phyloP scores from a whole-genome alignment of 129 eudicot species.

The Calendula officinalis region DNA sequence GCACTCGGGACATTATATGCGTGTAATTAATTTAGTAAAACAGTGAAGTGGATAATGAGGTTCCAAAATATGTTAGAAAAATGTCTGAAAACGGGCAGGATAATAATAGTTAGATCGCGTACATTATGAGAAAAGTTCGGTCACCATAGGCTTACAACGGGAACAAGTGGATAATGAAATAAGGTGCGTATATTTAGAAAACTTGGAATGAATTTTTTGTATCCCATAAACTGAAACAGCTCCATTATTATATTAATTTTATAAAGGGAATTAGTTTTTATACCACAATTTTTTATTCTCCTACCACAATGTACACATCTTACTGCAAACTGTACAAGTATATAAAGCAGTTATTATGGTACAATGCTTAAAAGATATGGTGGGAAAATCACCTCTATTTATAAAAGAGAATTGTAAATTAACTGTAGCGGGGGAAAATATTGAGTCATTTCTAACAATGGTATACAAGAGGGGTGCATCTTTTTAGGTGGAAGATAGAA shows the following conservation, averaged over 20 bases:
- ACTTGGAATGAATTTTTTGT: neutral
- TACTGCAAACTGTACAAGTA: too few relatives aligned
- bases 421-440: neutral
- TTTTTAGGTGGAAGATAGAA: slow-evolving; percentile 2
- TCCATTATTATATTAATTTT: neutral
- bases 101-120: too few relatives aligned
- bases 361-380: too few relatives aligned
- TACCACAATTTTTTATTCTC: too few relatives aligned
- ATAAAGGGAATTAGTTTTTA: too few relatives aligned
- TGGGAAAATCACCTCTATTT: neutral
- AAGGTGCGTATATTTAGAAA: slow-evolving; percentile 4
- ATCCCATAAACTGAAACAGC: neutral
- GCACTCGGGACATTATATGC: neutral
- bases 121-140: too few relatives aligned
- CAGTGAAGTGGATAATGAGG: neutral
- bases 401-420: neutral
- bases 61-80: too few relatives aligned
- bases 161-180: neutral
- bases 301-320: too few relatives aligned
- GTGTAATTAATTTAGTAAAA: slow-evolving; percentile 2
- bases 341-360: too few relatives aligned
- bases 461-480: neutral
- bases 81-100: too few relatives aligned
- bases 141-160: too few relatives aligned
- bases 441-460: slow-evolving; percentile 6